Percentiles rank a stretch among this genome's conserved stretches.
Evolutionary conservation across 2,329 filamentous ascomycete species (phyloP).

Genomic region (Aspergillus sp.): DNA sequence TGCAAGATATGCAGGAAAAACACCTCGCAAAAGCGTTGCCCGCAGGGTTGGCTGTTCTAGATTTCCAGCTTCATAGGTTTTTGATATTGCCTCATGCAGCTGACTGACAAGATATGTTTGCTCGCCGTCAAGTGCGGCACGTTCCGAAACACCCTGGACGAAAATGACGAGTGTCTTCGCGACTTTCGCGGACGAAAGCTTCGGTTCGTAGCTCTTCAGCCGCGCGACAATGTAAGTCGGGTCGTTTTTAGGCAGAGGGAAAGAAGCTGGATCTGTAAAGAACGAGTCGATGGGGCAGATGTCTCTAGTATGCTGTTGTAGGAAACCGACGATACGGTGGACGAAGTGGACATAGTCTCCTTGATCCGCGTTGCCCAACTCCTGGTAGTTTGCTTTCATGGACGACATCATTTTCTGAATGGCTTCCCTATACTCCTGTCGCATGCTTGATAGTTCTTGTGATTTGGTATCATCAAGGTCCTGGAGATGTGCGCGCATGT

Average conservation of each 20-base stretch:
- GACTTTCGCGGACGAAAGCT: conserved; percentile 49
- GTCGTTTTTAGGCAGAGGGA: conserved; percentile 60
- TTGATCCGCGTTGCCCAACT: conserved; percentile 46
- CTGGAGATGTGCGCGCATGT: conserved; percentile 56
- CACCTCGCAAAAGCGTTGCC: conserved; percentile 51
- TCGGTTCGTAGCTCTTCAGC: conserved; percentile 59
- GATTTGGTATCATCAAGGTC: conserved; percentile 31
- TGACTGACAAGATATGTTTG: conserved; percentile 58
- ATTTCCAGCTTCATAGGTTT: conserved; percentile 43
- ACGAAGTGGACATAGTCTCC: conserved; percentile 63
- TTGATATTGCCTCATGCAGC: conserved; percentile 50
- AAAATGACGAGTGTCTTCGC: conserved; percentile 59
- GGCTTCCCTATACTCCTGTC: conserved; percentile 50
- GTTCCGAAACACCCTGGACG: conserved; percentile 59
- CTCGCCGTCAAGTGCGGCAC: conserved; percentile 58
- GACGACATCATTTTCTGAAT: conserved; percentile 58
- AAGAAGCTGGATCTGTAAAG: conserved; percentile 60
- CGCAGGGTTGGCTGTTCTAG: conserved; percentile 47
- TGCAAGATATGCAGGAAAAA: conserved; percentile 60
- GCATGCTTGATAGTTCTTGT: conserved; percentile 36
- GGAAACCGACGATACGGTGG: conserved; percentile 57
- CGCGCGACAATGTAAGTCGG: conserved; percentile 63
- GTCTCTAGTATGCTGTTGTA: conserved; percentile 60
- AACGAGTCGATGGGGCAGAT: conserved; percentile 58
- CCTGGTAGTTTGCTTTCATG: conserved; percentile 62